Percentiles rank a stretch among this genome's conserved stretches.
These are phyloP conservation scores for Colletotrichum australisinense DNA, from an alignment of 2,329 filamentous ascomycete species.

Conservation along the genomic window DNA sequence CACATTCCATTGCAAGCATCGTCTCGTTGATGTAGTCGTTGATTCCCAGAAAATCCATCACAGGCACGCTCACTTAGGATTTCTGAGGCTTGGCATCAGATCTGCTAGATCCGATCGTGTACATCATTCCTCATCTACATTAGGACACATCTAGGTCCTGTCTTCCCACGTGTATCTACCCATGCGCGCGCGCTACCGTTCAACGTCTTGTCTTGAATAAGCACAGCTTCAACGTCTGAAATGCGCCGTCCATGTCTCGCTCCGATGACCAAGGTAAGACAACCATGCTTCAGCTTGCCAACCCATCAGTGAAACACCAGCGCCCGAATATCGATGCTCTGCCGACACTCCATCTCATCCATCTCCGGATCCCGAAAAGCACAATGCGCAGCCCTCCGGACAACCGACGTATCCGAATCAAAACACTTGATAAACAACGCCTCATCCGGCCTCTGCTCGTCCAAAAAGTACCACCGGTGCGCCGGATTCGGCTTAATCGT, in stretches of 20 bases:
- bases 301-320: slow-evolving; percentile 72
- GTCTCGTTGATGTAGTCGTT: too few relatives aligned
- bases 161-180: neutral
- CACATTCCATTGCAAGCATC: neutral
- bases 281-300: neutral
- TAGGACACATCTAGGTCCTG: neutral
- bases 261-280: neutral
- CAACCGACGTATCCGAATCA: slow-evolving; percentile 65
- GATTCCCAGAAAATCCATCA: too few relatives aligned
- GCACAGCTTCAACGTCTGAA: too few relatives aligned
- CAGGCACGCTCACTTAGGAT: too few relatives aligned
- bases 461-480: slow-evolving; percentile 66
- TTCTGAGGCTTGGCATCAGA: neutral
- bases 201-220: neutral
- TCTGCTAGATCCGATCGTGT: neutral
- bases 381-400: slow-evolving; percentile 74
- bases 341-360: slow-evolving; percentile 76
- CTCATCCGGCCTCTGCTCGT: slow-evolving; percentile 62
- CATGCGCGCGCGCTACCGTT: neutral
- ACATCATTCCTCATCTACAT: neutral
- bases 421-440: slow-evolving; percentile 72
- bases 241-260: neutral
- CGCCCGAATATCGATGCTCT: slow-evolving; percentile 91
- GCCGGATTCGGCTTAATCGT: slow-evolving; percentile 45
- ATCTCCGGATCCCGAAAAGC: slow-evolving; percentile 82